Percentiles rank a stretch among this genome's conserved stretches.
These are phyloP conservation scores for Anthoceros angustus DNA, from an alignment of 225 moss, liverwort and hornwort genomes.

Conservation along the genomic window DNA sequence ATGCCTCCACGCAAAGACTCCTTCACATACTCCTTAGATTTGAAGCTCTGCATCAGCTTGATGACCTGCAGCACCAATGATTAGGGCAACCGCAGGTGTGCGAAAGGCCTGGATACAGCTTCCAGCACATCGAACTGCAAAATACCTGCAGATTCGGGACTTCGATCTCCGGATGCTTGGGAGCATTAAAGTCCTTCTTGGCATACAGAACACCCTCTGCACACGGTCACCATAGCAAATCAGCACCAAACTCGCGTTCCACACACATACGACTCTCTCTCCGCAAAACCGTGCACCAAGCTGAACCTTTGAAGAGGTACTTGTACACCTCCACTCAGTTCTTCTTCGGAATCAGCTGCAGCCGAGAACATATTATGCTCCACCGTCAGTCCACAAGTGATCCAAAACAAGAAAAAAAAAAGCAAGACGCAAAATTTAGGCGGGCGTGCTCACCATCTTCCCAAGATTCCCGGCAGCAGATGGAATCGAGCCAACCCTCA, in stretches of 20 bases:
- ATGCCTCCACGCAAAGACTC: conserved; percentile 67
- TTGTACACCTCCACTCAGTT: conserved; percentile 90
- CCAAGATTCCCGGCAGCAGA: too few relatives aligned
- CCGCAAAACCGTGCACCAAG: neutral
- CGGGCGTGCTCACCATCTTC: too few relatives aligned
- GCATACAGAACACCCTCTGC: conserved; percentile 68
- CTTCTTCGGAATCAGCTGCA: conserved; percentile 72
- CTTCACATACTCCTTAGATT: conserved; percentile 43
- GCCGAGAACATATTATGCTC: neutral
- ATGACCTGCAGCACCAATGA: conserved; percentile 11
- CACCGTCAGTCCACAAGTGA: too few relatives aligned
- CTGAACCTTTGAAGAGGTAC: conserved; percentile 42
- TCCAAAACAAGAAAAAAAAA: too few relatives aligned
- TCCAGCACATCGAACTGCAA: neutral
- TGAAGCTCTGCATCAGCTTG: conserved; percentile 40
- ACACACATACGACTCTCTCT: neutral
- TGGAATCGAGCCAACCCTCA: too few relatives aligned
- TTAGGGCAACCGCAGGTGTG: neutral
- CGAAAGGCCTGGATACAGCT: neutral
- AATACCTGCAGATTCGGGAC: conserved; percentile 27
- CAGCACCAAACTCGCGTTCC: neutral
- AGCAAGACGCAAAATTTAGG: too few relatives aligned
- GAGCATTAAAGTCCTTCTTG: conserved; percentile 78
- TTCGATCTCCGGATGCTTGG: conserved; percentile 46
- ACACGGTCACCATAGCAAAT: neutral